Conservation (phyloP, 352 stramenopile genomes). For the Pythium brachiatum region DNA sequence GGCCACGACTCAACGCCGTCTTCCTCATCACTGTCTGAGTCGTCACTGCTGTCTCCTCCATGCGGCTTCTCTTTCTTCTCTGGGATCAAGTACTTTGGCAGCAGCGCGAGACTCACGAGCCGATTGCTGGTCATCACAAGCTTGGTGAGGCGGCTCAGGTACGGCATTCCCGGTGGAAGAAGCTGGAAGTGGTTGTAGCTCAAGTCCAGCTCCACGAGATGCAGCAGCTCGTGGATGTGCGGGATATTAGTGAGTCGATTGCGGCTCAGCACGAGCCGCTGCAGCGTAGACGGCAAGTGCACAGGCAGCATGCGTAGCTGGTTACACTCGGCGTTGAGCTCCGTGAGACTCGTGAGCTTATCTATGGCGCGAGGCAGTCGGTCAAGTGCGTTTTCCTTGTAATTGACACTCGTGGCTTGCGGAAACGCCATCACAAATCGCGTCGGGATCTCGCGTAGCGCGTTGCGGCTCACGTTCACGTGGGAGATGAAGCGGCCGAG, state of each 20-base stretch:
- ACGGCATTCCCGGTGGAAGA: slow-evolving; percentile 46
- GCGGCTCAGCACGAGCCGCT: slow-evolving; percentile 36
- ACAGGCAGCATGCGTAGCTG: slow-evolving; percentile 44
- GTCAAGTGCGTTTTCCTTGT: slow-evolving; percentile 65
- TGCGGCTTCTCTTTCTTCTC: slow-evolving; percentile 1
- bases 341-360: slow-evolving; percentile 33
- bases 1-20: not conserved
- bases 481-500: slow-evolving; percentile 52
- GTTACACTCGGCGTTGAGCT: slow-evolving; percentile 58
- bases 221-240: slow-evolving; percentile 46
- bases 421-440: slow-evolving; percentile 54
- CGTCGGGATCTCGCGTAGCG: slow-evolving; percentile 50
- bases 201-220: slow-evolving; percentile 51
- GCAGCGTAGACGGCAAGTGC: slow-evolving; percentile 37
- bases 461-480: slow-evolving; percentile 71
- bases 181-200: slow-evolving; percentile 63
- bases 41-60: not conserved
- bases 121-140: slow-evolving; percentile 51
- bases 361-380: slow-evolving; percentile 31
- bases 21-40: not conserved
- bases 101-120: slow-evolving; percentile 57
- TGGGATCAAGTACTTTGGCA: slow-evolving; percentile 29
- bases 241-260: slow-evolving; percentile 52
- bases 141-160: slow-evolving; percentile 40
- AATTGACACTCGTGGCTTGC: slow-evolving; percentile 46